A percentile compares a stretch with the other conserved stretches of the same genome.
phyloP scores from a whole-genome alignment of 331 rosid genomes.

The Quercus tomentella region DNA sequence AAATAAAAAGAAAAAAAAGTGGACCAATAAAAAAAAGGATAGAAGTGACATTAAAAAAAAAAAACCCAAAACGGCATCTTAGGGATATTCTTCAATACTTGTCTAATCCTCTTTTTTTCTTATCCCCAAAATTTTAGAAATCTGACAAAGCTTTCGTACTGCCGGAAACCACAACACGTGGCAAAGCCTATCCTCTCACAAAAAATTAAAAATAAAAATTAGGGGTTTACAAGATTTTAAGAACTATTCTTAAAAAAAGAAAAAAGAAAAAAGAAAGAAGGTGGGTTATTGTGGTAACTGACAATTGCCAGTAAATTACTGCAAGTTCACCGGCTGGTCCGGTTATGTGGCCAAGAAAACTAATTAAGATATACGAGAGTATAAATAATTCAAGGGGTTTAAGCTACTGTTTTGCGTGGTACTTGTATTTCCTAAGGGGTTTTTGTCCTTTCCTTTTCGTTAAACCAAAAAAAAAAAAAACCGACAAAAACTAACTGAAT shows the following conservation, averaged over 20 bases:
- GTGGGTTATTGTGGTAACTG: conserved; percentile 22
- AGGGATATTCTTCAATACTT: neutral
- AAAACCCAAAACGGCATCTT: neutral
- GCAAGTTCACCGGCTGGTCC: conserved; percentile 38
- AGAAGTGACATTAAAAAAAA: neutral
- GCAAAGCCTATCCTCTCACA: conserved; percentile 7
- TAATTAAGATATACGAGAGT: neutral
- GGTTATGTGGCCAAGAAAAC: conserved; percentile 58
- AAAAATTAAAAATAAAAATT: neutral
- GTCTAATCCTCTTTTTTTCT: neutral
- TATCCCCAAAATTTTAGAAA: conserved; percentile 14
- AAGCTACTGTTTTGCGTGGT: conserved; percentile 56
- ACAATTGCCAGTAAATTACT: conserved; percentile 26
- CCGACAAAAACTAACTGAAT: neutral
- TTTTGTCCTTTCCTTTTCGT: conserved; percentile 33
- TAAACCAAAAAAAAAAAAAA: neutral
- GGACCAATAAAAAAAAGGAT: conserved; percentile 17
- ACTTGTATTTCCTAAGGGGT: conserved; percentile 37
- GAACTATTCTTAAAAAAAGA: conserved; percentile 25
- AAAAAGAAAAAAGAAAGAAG: neutral
- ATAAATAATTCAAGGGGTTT: conserved; percentile 45
- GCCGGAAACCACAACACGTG: conserved; percentile 42
- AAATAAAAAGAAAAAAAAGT: neutral
- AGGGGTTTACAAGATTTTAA: conserved; percentile 16
- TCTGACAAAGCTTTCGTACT: conserved; percentile 13